Evolutionary conservation across 148 eudicot species (phyloP), one percentile per base, ranked within the genome.

Genomic region (Chenopodium suecicum): DNA sequence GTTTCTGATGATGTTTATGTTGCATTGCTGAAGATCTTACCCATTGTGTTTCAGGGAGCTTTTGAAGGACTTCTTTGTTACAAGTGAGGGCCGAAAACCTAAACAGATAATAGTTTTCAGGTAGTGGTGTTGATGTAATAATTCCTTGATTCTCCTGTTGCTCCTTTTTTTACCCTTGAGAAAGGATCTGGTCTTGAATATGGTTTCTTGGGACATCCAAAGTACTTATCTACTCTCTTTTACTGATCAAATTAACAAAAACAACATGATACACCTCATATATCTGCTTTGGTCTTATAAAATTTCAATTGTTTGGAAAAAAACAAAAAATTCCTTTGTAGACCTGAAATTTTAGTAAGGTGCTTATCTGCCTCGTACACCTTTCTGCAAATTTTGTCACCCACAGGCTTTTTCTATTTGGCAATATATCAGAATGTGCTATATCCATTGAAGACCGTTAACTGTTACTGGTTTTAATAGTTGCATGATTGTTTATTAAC

Each of bases 71-170:
- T 97, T 97, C 85, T 97, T 87, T 83, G 62, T 47, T 41, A 90
- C 98, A 22, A 97, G 94, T 83, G 88, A 91, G 73, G 86, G 88
- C 32, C 83, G 78, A 22, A 97, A 90, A 88, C 98, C 99, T 74
- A 54, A 91, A 82, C 98, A 94, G 70, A 90, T 96, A 48, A 78
- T 96, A 63, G 79, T 96, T 78, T 96, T 96, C 93, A 94, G 98
- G 99, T 95, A 88, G 19, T 47, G 64, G 46, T 76, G 54, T 79
- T 62, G 48, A 44, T 25, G 22, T 74, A 4, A n/a, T 63, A 48
- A 44, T 70, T 65, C 46, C 20, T 67, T 13, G 2, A 41, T 31
- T 56, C 62, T 77, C 22, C 46, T 79, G 12, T 25, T 65, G 27
- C 69, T 65, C 14, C 14, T 52, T 52, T 52, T 25, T 27, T 65